phyloP scores from a whole-genome alignment of 768 basidiomycete species.

The Russula vinacea region DNA sequence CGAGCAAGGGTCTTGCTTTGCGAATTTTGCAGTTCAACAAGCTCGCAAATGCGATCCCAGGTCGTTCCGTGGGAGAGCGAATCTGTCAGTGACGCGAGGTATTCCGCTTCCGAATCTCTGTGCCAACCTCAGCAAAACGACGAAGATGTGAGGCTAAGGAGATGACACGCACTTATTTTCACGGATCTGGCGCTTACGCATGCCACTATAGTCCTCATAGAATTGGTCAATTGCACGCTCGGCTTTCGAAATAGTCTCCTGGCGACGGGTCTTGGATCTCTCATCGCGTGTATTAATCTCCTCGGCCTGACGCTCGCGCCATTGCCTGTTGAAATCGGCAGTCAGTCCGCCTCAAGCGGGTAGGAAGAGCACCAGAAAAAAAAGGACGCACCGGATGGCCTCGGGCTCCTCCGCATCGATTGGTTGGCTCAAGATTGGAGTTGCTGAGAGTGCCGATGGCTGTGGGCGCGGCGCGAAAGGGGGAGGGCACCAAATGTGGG shows the following conservation, averaged over 20 bases:
- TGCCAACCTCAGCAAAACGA: slow-evolving; percentile 7
- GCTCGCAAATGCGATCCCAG: slow-evolving; percentile 89
- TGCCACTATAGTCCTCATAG: slow-evolving; percentile 81
- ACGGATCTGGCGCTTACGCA: slow-evolving; percentile 86
- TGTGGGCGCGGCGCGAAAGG: slow-evolving; percentile 79
- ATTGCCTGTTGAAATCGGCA: slow-evolving; percentile 51
- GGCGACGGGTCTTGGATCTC: slow-evolving; percentile 66
- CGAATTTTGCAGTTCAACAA: slow-evolving; percentile 89
- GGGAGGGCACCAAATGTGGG: slow-evolving; percentile 48
- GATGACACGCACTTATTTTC: slow-evolving; percentile 84
- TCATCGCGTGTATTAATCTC: slow-evolving; percentile 86
- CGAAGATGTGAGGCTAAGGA: not conserved
- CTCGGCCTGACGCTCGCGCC: slow-evolving; percentile 82
- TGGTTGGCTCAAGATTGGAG: slow-evolving; percentile 67
- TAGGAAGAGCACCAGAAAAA: not conserved
- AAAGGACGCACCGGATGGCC: slow-evolving; percentile 65
- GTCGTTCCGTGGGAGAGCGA: slow-evolving; percentile 87
- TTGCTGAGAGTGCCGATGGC: slow-evolving; percentile 63
- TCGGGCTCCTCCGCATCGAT: slow-evolving; percentile 79
- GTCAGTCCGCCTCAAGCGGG: not conserved
- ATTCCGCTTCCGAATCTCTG: slow-evolving; percentile 86
- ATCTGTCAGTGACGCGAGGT: slow-evolving; percentile 65
- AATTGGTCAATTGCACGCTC: slow-evolving; percentile 87
- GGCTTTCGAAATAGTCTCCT: slow-evolving; percentile 80
- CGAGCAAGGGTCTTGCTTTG: slow-evolving; percentile 95